Conservation (phyloP, 2,329 filamentous ascomycete species). For the Pestalotiopsis sp. region DNA sequence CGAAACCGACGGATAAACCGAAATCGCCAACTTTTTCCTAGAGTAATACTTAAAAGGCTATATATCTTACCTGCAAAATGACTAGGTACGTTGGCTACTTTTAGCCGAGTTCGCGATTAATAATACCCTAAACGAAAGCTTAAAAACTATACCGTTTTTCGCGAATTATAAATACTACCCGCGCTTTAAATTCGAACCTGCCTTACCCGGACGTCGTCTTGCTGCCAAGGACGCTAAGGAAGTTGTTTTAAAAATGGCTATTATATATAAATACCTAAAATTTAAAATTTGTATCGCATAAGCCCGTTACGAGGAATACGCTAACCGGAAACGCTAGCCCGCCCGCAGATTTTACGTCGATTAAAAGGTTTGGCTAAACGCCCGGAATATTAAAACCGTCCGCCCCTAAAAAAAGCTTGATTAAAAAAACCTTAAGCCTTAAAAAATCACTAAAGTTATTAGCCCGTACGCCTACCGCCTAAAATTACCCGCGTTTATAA, state of each 20-base stretch:
- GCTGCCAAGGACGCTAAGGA: not conserved
- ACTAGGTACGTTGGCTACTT: not conserved
- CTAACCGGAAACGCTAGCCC: not conserved
- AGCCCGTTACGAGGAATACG: not conserved
- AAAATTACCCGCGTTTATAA: not conserved
- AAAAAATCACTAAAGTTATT: not conserved
- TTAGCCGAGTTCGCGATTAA: not conserved
- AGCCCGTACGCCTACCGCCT: not conserved
- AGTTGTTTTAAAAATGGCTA: not conserved
- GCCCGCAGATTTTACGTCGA: not conserved
- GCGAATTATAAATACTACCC: not conserved
- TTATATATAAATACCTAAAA: not conserved
- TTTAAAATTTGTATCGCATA: too few species aligned
- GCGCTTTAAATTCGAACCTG: not conserved
- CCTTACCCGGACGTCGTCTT: fast-evolving
- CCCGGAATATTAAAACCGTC: not conserved
- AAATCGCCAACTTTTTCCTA: too few species aligned
- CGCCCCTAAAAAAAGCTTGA: not conserved
- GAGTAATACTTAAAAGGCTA: too few species aligned
- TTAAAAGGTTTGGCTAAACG: not conserved
- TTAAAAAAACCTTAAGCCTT: not conserved
- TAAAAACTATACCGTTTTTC: not conserved
- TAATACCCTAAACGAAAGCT: not conserved
- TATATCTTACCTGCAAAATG: not conserved
- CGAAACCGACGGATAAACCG: too few species aligned